Evolutionary conservation across 1,284 basidiomycete species (phyloP), one percentile per base, ranked within the genome.

Genomic region (Phellinidium pouzarii): DNA sequence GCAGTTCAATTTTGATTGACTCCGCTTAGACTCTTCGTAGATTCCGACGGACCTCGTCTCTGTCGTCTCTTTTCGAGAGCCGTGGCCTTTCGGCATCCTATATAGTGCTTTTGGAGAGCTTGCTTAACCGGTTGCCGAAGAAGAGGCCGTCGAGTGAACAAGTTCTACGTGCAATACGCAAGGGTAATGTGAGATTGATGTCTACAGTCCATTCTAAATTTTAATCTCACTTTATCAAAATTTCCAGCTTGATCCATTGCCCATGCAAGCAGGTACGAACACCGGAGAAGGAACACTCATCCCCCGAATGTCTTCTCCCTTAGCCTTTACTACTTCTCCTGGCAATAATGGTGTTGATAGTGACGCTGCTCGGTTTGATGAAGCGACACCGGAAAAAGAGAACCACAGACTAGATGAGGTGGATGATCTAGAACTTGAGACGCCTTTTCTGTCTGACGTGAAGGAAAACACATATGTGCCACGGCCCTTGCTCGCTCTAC

Each of bases 61-160:
- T 85, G 25, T 69, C 71, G 1, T 66, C 76, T 0, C 66, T 74
- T 0, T 87, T 91, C 56, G 79, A 83, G 55, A 72, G 81, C 3
- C 74, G 89, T 11, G 78, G 82, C 26, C 69, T 94, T 0, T 86
- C 91, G 3, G 70, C 77, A 3, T 74, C 82, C 1, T 80, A 87
- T 56, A 69, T 93, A 2, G 68, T 87, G 0, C 67, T 94, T 12
- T 68, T 95, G 12, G 86, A 91, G 58, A 76, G 76, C 44, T 71
- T 94, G 47, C 67, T 93, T 50, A 77, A 82, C 58, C 70, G 84
- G 38, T 68, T 68, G 3, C 82, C 90, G 0, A 64, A 69, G 4
- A 65, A 66, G 11, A 73, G 92, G 44, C 90, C 90, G 4, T 80
- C 80, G 0, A 83, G 83, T 44, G 85, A 89, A 51, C 79, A 84